Evolutionary conservation across 1,139 yeast species (phyloP), one percentile per base, ranked within the genome.

Genomic region (Scheffersomyces lignicola): DNA sequence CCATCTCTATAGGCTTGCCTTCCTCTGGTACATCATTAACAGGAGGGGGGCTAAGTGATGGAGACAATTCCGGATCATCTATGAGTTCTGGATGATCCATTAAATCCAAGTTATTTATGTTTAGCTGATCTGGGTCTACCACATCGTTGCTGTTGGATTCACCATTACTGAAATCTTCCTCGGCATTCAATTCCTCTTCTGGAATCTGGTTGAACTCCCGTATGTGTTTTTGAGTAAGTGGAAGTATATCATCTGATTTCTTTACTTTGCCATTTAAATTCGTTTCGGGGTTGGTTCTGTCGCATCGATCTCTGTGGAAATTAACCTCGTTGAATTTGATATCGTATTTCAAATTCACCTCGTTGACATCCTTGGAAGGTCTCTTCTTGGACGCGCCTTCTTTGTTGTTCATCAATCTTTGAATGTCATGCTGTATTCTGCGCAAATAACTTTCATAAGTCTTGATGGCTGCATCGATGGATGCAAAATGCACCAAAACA

Each of bases 381-480:
- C 18, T 21, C 15, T 32, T 30, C 13, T 18, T 25, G 10, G 27
- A 29, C 15, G 12, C 29, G 24, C 34, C 33, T 15, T 47, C 51
- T 21, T 44, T 45, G 7, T 37, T 39, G 17, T 50, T 58, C 18
- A 51, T 40, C n/a, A 42, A 34, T 18, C 44, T 41, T 37, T 52
- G 53, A 24, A 46, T 54, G 38, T 58, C 62, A 26, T 39, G 37
- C 32, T 54, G 58, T 20, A 63, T 51, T 24, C 56, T 47, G 35
- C 56, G 55, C 23, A 47, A 44, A 38, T 54, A 58, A 40, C 45
- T 49, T 44, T 70, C 76, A 39, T 58, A 67, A 24, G 65, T 47
- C 37, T 57, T 62, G 21, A 70, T 65, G 14, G 71, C 65, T 3
- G 69, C 45, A 40, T 69, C 75, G 15, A 70, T 67, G 2, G 71